phyloP scores from a whole-genome alignment of 2,329 filamentous ascomycete species.

The Arthrobotrys sinensis region DNA sequence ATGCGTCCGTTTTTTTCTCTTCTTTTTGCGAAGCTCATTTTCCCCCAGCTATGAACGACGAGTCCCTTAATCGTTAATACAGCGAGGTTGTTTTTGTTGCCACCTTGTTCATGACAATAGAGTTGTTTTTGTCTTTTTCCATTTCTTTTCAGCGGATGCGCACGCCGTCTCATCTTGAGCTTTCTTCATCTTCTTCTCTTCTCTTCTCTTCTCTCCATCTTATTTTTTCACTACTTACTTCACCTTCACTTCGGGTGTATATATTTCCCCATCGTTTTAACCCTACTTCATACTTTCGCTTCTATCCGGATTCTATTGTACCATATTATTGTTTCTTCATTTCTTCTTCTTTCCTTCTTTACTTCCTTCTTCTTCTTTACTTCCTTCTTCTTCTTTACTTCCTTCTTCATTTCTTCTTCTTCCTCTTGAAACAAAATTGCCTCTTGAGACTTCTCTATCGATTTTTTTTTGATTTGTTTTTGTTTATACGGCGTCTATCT shows the following conservation, averaged over 20 bases:
- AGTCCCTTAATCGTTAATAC: slow-evolving; percentile 28
- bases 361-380: slow-evolving; percentile 37
- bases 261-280: slow-evolving; percentile 38
- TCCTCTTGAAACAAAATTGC: slow-evolving; percentile 6
- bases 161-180: slow-evolving; percentile 17
- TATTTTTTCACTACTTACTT: slow-evolving; percentile 28
- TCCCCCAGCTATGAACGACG: slow-evolving; percentile 22
- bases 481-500: slow-evolving; percentile 37
- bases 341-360: slow-evolving; percentile 1
- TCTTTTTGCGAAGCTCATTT: slow-evolving; percentile 16
- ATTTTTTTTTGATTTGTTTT: neutral
- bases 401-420: slow-evolving; percentile 6
- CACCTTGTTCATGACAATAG: slow-evolving; percentile 24
- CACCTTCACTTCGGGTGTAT: slow-evolving; percentile 58
- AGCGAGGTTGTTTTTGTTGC: slow-evolving; percentile 15
- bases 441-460: neutral
- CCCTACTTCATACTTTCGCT: slow-evolving; percentile 65
- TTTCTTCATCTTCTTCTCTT: slow-evolving; percentile 72
- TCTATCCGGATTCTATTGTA: slow-evolving; percentile 65
- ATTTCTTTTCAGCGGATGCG: slow-evolving; percentile 16
- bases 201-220: slow-evolving; percentile 61
- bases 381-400: neutral
- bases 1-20: slow-evolving; percentile 20
- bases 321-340: slow-evolving; percentile 60
- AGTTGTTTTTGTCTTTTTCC: slow-evolving; percentile 14